Evolutionary conservation across 352 stramenopile genomes (phyloP).

Genomic region (Elongisporangium undulatum): DNA sequence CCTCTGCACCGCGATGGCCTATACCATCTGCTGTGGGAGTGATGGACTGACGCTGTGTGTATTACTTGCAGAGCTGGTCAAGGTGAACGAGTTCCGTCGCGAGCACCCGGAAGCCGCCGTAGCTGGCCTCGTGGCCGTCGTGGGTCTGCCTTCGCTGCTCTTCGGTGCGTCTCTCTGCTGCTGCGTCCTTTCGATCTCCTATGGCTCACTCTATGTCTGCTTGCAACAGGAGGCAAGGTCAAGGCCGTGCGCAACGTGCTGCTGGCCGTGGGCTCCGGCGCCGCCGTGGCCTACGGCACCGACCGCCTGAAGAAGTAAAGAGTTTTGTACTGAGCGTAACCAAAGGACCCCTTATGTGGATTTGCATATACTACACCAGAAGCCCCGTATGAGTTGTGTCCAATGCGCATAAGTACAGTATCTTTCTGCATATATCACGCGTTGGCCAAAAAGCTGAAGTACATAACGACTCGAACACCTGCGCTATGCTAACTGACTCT

Average conservation of each 20-base stretch:
- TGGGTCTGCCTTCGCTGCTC: slow-evolving; percentile 61
- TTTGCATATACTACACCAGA: background rate
- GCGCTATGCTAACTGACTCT: background rate
- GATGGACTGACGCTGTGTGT: slow-evolving; percentile 1
- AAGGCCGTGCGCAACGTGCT: slow-evolving; percentile 57
- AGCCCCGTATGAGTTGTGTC: background rate
- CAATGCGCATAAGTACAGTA: background rate
- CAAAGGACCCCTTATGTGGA: background rate
- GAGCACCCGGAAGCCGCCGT: slow-evolving; percentile 63
- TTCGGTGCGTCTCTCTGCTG: slow-evolving; percentile 41
- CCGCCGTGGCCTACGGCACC: slow-evolving; percentile 46
- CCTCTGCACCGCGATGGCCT: too few species aligned
- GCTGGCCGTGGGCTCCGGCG: slow-evolving; percentile 50
- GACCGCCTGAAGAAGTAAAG: slow-evolving; percentile 15
- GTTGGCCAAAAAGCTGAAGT: background rate
- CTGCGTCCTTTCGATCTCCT: background rate
- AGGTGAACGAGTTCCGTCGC: slow-evolving; percentile 70
- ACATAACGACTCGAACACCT: background rate
- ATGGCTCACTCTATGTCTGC: slow-evolving; percentile 2
- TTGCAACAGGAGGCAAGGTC: slow-evolving; percentile 49
- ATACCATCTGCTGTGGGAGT: background rate
- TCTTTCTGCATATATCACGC: background rate
- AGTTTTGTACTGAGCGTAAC: background rate
- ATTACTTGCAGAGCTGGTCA: slow-evolving; percentile 46
- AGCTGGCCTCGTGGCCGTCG: slow-evolving; percentile 43